Percentiles rank a stretch among this genome's conserved stretches.
These are phyloP conservation scores for Xerophyta viscosa DNA, from an alignment of 106 monocot species.

Conservation along the genomic window DNA sequence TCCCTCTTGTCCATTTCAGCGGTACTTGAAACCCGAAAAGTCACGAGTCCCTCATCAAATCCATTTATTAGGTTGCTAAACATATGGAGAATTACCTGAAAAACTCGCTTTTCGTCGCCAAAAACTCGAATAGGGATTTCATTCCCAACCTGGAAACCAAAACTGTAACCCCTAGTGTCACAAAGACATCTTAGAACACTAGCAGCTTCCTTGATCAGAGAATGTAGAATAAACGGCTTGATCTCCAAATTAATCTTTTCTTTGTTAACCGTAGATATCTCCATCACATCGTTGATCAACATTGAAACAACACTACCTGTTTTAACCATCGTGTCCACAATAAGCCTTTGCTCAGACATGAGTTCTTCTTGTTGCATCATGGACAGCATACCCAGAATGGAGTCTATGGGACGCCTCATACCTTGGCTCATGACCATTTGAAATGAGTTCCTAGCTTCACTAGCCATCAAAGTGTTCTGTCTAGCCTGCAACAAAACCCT, in stretches of 20 bases:
- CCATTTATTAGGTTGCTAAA: conserved; percentile 21
- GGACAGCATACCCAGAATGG: conserved; percentile 30
- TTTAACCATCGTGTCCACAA: conserved; percentile 21
- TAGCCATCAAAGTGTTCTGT: conserved; percentile 35
- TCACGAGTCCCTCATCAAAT: conserved; percentile 15
- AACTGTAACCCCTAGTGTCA: conserved; percentile 14
- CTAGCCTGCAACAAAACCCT: conserved; percentile 31
- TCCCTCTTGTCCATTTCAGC: neutral
- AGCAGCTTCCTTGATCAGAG: conserved; percentile 25
- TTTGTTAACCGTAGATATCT: conserved; percentile 9
- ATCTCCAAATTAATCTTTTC: conserved; percentile 20
- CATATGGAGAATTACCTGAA: conserved; percentile 41
- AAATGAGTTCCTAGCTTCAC: conserved; percentile 29
- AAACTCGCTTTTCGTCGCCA: conserved; percentile 41
- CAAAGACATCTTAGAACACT: conserved; percentile 30
- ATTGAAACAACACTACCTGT: conserved; percentile 25
- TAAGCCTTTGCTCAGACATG: conserved; percentile 28
- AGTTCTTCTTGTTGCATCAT: conserved; percentile 27
- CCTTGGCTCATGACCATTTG: conserved; percentile 39
- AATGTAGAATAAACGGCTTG: conserved; percentile 20
- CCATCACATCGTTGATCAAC: conserved; percentile 27
- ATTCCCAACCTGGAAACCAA: conserved; percentile 21
- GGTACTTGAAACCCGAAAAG: conserved; percentile 14
- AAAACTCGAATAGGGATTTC: conserved; percentile 23
- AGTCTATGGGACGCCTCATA: conserved; percentile 34